Conservation (phyloP, 176 grass and related monocot species). For the Raddia guianensis region DNA sequence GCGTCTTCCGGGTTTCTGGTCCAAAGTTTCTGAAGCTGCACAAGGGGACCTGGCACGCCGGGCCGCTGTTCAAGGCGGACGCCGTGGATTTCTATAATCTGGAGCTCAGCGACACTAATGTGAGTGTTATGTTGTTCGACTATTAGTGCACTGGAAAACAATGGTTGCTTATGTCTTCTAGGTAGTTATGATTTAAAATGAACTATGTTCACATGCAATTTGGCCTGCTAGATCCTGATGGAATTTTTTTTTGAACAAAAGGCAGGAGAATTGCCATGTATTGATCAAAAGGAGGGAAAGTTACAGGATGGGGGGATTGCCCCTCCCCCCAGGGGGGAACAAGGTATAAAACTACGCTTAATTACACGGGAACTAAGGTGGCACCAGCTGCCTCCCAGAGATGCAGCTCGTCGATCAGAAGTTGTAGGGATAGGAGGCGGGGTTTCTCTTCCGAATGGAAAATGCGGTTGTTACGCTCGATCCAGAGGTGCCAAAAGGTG, state of each 20-base stretch:
- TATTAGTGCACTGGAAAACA: not conserved
- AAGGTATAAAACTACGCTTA: too few relatives aligned
- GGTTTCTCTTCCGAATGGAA: too few relatives aligned
- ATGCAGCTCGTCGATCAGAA: too few relatives aligned
- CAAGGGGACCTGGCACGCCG: constrained; percentile 90
- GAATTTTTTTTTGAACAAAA: not conserved
- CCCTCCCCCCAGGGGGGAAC: too few relatives aligned
- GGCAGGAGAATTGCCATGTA: too few relatives aligned
- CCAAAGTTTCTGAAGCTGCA: constrained; percentile 90
- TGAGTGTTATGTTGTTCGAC: constrained; percentile 44
- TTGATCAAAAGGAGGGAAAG: too few relatives aligned
- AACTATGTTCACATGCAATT: not conserved
- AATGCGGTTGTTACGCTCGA: too few relatives aligned
- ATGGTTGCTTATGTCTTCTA: not conserved
- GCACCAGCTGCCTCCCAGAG: too few relatives aligned
- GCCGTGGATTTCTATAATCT: constrained; percentile 93
- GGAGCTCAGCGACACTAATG: constrained; percentile 96
- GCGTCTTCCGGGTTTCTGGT: constrained; percentile 76
- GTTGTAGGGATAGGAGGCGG: too few relatives aligned
- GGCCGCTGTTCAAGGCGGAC: constrained; percentile 75
- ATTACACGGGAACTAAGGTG: too few relatives aligned
- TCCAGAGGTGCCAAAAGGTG: too few relatives aligned
- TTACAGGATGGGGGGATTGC: too few relatives aligned
- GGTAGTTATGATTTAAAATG: not conserved
- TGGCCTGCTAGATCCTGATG: not conserved